Evolutionary conservation across 169 alveolate species (phyloP).

Genomic region (Neospora caninum): DNA sequence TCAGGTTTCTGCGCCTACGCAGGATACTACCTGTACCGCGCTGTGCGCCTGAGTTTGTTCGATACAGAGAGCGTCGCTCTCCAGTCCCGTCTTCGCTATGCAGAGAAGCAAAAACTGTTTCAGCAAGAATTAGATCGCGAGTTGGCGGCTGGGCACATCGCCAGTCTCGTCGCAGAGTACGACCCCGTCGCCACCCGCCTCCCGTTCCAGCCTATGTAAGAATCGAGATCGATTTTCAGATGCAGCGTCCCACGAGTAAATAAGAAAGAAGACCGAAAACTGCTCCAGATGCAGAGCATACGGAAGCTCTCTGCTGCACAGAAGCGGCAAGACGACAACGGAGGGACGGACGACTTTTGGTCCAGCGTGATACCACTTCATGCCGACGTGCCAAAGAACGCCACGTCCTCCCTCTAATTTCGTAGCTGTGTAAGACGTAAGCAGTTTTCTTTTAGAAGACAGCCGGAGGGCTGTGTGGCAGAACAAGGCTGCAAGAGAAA

Average conservation of each 20-base stretch:
- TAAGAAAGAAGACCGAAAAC: too few relatives aligned
- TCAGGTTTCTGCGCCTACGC: slow-evolving; percentile 70
- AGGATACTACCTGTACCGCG: slow-evolving; percentile 72
- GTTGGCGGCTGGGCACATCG: slow-evolving; percentile 71
- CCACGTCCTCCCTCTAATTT: too few relatives aligned
- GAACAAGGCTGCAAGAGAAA: too few relatives aligned
- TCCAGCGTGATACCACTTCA: too few relatives aligned
- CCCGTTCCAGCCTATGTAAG: slow-evolving; percentile 74
- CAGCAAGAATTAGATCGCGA: slow-evolving; percentile 71
- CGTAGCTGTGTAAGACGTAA: too few relatives aligned
- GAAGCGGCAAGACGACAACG: too few relatives aligned
- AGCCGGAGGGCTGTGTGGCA: too few relatives aligned
- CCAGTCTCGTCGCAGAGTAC: slow-evolving; percentile 71
- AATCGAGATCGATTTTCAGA: neutral
- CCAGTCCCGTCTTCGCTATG: slow-evolving; percentile 76
- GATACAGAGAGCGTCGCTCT: slow-evolving; percentile 73
- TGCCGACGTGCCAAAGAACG: too few relatives aligned
- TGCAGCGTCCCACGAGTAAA: neutral
- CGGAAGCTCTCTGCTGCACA: too few relatives aligned
- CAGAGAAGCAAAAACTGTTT: slow-evolving; percentile 77
- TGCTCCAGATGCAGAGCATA: too few relatives aligned
- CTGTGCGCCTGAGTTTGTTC: slow-evolving; percentile 55
- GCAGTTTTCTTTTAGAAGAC: too few relatives aligned
- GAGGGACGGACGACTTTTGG: too few relatives aligned
- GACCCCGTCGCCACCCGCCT: slow-evolving; percentile 77